Evolutionary conservation across 2,329 filamentous ascomycete species (phyloP).

Genomic region (Aspergillus ruber): DNA sequence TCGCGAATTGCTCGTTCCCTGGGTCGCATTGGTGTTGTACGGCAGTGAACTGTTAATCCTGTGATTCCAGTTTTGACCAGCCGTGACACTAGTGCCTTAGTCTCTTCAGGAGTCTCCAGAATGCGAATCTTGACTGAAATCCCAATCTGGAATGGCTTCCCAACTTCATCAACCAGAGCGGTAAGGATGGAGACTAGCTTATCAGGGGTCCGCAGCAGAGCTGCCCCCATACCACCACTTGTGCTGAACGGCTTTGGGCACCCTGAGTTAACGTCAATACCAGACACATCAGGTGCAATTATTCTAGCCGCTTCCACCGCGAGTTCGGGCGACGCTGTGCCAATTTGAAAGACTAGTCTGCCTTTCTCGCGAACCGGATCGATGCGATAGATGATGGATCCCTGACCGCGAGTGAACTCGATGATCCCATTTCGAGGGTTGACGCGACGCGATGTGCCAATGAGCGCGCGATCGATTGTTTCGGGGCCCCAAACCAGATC

Average conservation of each 20-base stretch:
- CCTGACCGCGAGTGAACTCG: conserved; percentile 68
- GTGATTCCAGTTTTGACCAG: conserved; percentile 86
- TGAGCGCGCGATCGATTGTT: conserved; percentile 85
- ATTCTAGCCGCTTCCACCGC: conserved; percentile 80
- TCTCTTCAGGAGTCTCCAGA: conserved; percentile 68
- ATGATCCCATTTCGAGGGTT: conserved; percentile 73
- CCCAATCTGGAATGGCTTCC: conserved; percentile 72
- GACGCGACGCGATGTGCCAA: conserved; percentile 71
- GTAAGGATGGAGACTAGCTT: conserved; percentile 75
- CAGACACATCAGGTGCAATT: conserved; percentile 79
- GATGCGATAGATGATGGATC: conserved; percentile 75
- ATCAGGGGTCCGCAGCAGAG: conserved; percentile 78
- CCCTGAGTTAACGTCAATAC: conserved; percentile 96
- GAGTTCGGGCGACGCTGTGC: conserved; percentile 72
- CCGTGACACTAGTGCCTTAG: conserved; percentile 67
- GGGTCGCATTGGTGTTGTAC: conserved; percentile 91
- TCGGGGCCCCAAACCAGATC: conserved; percentile 98
- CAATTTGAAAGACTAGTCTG: conserved; percentile 83
- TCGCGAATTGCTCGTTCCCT: conserved; percentile 78
- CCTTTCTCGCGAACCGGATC: conserved; percentile 70
- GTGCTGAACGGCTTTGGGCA: conserved; percentile 97
- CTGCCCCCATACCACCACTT: conserved; percentile 89
- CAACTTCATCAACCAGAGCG: conserved; percentile 72
- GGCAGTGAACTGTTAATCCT: conserved; percentile 87
- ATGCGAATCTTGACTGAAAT: conserved; percentile 97